Evolutionary conservation across 441 rosid species (phyloP).

Genomic region (Croton laevigatus): DNA sequence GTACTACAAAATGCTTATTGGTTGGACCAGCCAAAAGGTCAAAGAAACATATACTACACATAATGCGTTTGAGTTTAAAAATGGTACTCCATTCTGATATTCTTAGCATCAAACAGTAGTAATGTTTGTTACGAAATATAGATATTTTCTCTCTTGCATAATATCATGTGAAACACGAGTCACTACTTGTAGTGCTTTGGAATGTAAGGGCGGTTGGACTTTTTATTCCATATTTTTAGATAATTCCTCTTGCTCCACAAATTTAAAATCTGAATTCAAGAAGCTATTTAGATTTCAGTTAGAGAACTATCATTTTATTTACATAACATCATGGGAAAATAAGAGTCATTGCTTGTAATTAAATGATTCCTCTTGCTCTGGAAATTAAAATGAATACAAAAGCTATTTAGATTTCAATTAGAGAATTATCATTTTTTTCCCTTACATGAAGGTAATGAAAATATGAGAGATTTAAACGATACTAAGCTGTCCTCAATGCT

Average conservation of each 20-base stretch:
- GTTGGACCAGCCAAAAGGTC: conserved; percentile 95
- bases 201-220: background rate
- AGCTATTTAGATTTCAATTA: background rate
- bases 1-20: conserved; percentile 94
- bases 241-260: background rate
- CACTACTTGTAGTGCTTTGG: background rate
- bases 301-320: background rate
- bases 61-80: conserved; percentile 88
- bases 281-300: background rate
- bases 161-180: background rate
- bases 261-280: background rate
- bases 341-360: background rate
- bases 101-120: background rate
- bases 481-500: background rate
- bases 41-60: conserved; percentile 63
- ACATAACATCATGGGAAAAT: background rate
- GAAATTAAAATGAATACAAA: background rate
- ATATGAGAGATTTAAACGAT: background rate
- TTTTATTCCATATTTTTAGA: background rate
- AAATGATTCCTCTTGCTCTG: background rate
- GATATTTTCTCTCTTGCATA: background rate
- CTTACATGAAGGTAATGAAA: background rate
- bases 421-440: background rate
- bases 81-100: conserved; percentile 47
- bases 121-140: conserved; percentile 1